Base-by-base conservation (phyloP, 768 basidiomycete genomes). In the Serpula lacrymans region DNA sequence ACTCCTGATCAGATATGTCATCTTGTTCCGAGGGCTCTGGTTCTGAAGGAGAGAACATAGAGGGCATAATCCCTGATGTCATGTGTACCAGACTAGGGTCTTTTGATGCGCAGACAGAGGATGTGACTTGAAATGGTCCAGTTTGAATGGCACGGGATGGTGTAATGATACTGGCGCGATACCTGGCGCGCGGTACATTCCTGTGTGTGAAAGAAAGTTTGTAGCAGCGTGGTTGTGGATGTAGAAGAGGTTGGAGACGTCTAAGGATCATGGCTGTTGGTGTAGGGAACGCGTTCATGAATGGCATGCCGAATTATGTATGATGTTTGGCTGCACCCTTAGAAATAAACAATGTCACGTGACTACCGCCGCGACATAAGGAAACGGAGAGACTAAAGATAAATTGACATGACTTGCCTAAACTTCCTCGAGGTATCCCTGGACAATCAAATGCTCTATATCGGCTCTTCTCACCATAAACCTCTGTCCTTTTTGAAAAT, bases 361-460 rank as follows among this genome's bases (percentile, higher is more conserved):
- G 46, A 27, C 36, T 7, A 14, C 34, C 9, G 18, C 17, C 26
- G 25, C 21, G 32, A 22, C 14, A 24, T 34, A 10, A 37, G 29
- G 16, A 13, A 39, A 10, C 16, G 12, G 16, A n/a, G n/a, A n/a
- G n/a, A n/a, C n/a, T n/a, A n/a, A n/a, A n/a, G 6, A 40, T 14
- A 41, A 25, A 47, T 33, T 43, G 51, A 56, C 39, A 29, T 37
- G 20, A 39, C 49, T 35, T 29, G 41, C 43, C 28, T 55, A 83
- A 45, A 95, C 82, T 54, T 94, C 82, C 68, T 97, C 89, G 50
- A 99, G 67, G 61, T 85, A 95, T 4, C 94, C 94, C 55, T 93
- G 88, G 1, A 94, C 82, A 51, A 98, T 90, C 51, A 98, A 72
- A 59, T 94, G 85, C 59, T 99, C 96, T 46, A 99, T 84, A 58